Evolutionary conservation across 1,284 basidiomycete species (phyloP).

Genomic region (Heterobasidion irregulare): DNA sequence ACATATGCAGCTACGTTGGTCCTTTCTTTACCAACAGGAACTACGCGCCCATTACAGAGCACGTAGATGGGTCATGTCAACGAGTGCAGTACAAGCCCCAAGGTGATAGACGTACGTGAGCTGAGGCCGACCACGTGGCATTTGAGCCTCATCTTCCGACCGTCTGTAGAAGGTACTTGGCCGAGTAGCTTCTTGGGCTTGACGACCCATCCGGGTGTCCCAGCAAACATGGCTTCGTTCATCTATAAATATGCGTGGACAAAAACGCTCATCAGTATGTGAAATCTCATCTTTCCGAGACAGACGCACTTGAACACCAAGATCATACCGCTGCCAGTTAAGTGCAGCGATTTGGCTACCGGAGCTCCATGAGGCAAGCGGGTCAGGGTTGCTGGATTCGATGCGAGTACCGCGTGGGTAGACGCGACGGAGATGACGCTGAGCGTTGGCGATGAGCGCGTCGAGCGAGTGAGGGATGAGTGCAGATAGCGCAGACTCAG

Average conservation of each 20-base stretch:
- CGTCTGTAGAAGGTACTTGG: slow-evolving; percentile 7
- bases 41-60: slow-evolving; percentile 16
- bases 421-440: slow-evolving; percentile 41
- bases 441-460: slow-evolving; percentile 32
- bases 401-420: slow-evolving; percentile 55
- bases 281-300: neutral
- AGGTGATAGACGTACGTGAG: slow-evolving; percentile 27
- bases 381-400: slow-evolving; percentile 42
- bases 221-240: slow-evolving; percentile 59
- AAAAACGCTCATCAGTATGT: slow-evolving; percentile 21
- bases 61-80: neutral
- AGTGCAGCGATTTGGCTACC: slow-evolving; percentile 56
- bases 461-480: slow-evolving; percentile 28
- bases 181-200: slow-evolving; percentile 32
- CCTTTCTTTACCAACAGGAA: slow-evolving; percentile 28
- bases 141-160: slow-evolving; percentile 18
- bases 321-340: slow-evolving; percentile 50
- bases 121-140: slow-evolving; percentile 37
- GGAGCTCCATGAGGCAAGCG: slow-evolving; percentile 46
- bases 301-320: slow-evolving; percentile 17
- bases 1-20: slow-evolving; percentile 32
- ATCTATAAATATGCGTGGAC: slow-evolving; percentile 23
- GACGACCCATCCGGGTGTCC: slow-evolving; percentile 46
- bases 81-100: neutral
- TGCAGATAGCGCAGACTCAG: slow-evolving; percentile 36